Percentiles rank a stretch among this genome's conserved stretches.
Conservation (phyloP, 192 early-diverging fungal genomes). For the Piromyces finnis region DNA sequence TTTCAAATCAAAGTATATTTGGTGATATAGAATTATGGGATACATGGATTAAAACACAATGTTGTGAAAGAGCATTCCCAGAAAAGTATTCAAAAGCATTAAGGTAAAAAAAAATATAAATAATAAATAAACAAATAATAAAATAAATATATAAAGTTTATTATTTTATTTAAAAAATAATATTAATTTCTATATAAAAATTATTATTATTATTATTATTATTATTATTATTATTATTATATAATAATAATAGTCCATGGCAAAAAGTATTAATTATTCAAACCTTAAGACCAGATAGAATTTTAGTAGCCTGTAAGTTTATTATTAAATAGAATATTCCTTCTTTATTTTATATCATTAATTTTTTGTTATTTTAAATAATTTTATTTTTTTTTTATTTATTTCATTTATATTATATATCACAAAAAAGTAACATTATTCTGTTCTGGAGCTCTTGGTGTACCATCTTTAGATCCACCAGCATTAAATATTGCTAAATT, state of each 20-base stretch:
- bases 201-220: background rate
- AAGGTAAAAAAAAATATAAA: background rate
- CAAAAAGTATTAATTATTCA: constrained; percentile 29
- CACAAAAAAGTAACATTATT: background rate
- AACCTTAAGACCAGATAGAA: constrained; percentile 24
- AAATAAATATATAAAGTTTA: too few species aligned
- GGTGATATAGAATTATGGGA: background rate
- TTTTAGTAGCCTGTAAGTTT: constrained; percentile 25
- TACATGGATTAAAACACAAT: background rate
- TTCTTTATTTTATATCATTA: constrained; percentile 10
- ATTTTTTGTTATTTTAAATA: constrained; percentile 13
- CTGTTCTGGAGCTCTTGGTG: background rate
- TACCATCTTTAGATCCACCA: constrained; percentile 11
- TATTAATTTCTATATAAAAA: too few species aligned
- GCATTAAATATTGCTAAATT: constrained; percentile 16
- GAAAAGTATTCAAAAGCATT: background rate
- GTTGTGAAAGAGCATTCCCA: background rate
- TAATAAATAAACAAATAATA: too few species aligned
- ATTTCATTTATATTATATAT: constrained; percentile 8
- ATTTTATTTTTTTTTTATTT: constrained; percentile 14
- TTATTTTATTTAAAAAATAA: too few species aligned
- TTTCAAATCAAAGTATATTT: background rate
- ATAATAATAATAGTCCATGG: constrained; percentile 15
- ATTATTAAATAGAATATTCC: too few species aligned
- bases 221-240: background rate